Base-by-base conservation (phyloP, 2,329 filamentous ascomycete species). In the Phialophora expanda region DNA sequence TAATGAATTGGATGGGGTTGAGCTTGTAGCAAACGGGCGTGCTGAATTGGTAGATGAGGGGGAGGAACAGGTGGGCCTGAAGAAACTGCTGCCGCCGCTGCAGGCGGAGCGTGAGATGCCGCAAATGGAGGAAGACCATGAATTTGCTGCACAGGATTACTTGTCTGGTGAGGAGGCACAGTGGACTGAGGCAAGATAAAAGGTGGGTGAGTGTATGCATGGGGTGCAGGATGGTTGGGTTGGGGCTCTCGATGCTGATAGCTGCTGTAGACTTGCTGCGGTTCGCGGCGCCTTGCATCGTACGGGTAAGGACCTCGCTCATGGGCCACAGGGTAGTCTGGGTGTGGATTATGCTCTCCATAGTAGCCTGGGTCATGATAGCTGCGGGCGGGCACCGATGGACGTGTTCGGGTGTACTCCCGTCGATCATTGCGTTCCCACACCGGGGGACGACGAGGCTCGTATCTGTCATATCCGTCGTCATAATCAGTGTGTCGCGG, bases 241-340 rank as follows among this genome's bases (percentile, higher is more conserved):
- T 50, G 54, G 41, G 61, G 61, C 22, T 59, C 22, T 14, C 14
- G 58, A 24, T 41, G 20, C 20, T n/a, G 53, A 30, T 58, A 61
- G 24, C 46, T 59, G 24, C 51, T 28, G 53, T 69, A 67, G 22
- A 32, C 51, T 50, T 61, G 53, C 24, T 28, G 53, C 8, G 53
- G 24, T 14, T 55, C 51, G 26, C 11, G 48, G 6, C 61, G 24
- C 3, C 20, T 58, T 17, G 58, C 55, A 54, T 62, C 44, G 50
- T 69, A 64, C 24, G 30, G 32, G 54, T 67, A 66, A 53, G 60
- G 56, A n/a, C 55, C 32, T 26, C 61, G 57, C 14, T 30, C 26
- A 46, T 50, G 51, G 7, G 22, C 28, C 3, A 24, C 12, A 20
- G 59, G 48, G 60, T 69, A 67, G 26, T 69, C 67, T 24, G 44